Conservation (phyloP, 257 asterid genomes). For the Cruciata laevipes region DNA sequence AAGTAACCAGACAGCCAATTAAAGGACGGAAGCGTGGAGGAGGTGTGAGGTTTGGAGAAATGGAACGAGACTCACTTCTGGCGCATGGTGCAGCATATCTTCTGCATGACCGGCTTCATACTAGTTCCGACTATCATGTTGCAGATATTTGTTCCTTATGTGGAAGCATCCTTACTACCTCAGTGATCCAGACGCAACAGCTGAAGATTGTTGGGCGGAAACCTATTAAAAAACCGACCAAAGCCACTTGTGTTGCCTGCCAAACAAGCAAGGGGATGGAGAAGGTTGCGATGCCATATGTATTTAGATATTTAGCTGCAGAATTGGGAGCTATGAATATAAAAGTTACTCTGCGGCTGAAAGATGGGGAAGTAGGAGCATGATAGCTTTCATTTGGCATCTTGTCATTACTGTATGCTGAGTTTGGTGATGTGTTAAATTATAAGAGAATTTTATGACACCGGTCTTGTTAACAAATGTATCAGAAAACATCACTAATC, state of each 20-base stretch:
- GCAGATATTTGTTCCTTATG: conserved; percentile 88
- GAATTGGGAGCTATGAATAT: conserved; percentile 97
- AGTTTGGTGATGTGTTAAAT: too few species aligned
- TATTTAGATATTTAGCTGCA: conserved; percentile 79
- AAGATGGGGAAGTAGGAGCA: conserved; percentile 42
- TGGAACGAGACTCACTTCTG: conserved; percentile 95
- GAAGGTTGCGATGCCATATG: conserved; percentile 95
- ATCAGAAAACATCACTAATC: too few species aligned
- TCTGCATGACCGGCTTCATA: conserved; percentile 89
- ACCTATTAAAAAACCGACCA: conserved; percentile 47
- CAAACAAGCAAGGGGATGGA: conserved; percentile 84
- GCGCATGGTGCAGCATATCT: conserved; percentile 97
- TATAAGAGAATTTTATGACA: too few species aligned
- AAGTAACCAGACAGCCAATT: conserved; percentile 83
- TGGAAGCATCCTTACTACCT: conserved; percentile 77
- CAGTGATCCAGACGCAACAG: conserved; percentile 42
- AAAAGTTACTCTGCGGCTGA: conserved; percentile 62
- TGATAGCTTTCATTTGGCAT: conserved; percentile 9
- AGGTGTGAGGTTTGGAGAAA: conserved; percentile 95
- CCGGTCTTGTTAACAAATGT: too few species aligned
- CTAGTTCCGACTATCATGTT: conserved; percentile 80
- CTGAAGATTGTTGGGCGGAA: conserved; percentile 49
- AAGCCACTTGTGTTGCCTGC: conserved; percentile 65
- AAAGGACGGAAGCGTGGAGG: conserved; percentile 98
- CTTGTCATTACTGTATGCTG: not conserved